Evolutionary conservation across 2,329 filamentous ascomycete species (phyloP).

Genomic region (Fusarium sp.): DNA sequence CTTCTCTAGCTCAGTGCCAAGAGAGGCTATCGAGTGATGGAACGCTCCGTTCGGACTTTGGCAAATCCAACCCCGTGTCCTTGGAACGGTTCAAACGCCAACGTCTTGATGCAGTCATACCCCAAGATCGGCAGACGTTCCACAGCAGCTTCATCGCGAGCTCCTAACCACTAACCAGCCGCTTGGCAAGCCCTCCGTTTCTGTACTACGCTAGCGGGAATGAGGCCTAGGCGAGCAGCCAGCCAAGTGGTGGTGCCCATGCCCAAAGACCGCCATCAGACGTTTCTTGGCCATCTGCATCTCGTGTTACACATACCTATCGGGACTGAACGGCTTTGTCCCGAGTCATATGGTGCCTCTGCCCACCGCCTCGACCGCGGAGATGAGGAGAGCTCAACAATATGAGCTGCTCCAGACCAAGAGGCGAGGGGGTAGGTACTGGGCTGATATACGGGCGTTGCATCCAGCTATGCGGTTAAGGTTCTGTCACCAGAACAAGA

Average conservation of each 20-base stretch:
- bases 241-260: neutral
- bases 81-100: conserved; percentile 22
- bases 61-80: conserved; percentile 13
- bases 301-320: neutral
- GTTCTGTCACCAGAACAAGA: neutral
- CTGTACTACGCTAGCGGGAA: neutral
- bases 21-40: neutral
- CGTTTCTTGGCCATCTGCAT: neutral
- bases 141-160: conserved; percentile 19
- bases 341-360: neutral
- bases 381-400: neutral
- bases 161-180: neutral
- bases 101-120: conserved; percentile 9
- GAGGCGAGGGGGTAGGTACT: neutral
- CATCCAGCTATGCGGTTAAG: neutral
- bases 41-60: conserved; percentile 1
- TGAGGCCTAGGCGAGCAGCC: neutral
- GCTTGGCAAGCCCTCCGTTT: neutral
- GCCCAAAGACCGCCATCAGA: neutral
- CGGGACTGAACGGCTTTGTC: neutral
- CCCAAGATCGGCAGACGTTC: conserved; percentile 23
- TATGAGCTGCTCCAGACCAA: neutral
- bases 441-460: neutral
- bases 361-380: neutral
- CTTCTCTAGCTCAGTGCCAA: neutral